These are phyloP conservation scores for Ceratobasidium sp. DNA, from an alignment of 1,284 basidiomycete genomes.

Conservation along the genomic window DNA sequence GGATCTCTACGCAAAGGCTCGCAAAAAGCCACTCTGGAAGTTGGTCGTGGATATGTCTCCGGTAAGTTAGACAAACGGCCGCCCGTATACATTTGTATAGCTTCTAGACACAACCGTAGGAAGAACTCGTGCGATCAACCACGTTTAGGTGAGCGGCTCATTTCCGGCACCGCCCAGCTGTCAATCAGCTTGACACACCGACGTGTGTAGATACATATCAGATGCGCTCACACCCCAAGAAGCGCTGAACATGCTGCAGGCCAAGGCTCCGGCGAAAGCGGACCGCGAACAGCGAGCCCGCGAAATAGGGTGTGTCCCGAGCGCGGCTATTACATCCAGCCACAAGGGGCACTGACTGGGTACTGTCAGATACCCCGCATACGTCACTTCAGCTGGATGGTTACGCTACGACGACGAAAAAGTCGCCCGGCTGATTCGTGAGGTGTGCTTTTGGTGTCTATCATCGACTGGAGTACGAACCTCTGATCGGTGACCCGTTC, in stretches of 20 bases:
- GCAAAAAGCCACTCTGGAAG: slow-evolving; percentile 88
- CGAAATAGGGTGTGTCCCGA: slow-evolving; percentile 66
- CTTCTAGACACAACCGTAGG: slow-evolving; percentile 60
- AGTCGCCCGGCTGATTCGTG: slow-evolving; percentile 85
- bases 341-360: background rate
- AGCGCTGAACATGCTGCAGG: slow-evolving; percentile 84
- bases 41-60: slow-evolving; percentile 87
- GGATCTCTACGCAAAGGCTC: slow-evolving; percentile 85
- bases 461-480: background rate
- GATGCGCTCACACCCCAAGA: slow-evolving; percentile 93
- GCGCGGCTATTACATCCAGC: background rate
- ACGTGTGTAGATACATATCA: slow-evolving; percentile 79
- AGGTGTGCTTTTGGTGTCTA: slow-evolving; percentile 53
- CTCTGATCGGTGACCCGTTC: slow-evolving; percentile 24
- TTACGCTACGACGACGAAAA: slow-evolving; percentile 93
- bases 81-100: slow-evolving; percentile 26
- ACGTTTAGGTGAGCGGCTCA: slow-evolving; percentile 67
- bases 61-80: slow-evolving; percentile 58
- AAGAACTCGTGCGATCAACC: slow-evolving; percentile 86
- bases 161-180: background rate
- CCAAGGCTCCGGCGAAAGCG: slow-evolving; percentile 79
- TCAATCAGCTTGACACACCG: background rate
- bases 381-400: slow-evolving; percentile 95
- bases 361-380: slow-evolving; percentile 84
- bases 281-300: slow-evolving; percentile 81